Conservation (phyloP, 768 basidiomycete genomes). For the Rhodotorula taiwanensis region DNA sequence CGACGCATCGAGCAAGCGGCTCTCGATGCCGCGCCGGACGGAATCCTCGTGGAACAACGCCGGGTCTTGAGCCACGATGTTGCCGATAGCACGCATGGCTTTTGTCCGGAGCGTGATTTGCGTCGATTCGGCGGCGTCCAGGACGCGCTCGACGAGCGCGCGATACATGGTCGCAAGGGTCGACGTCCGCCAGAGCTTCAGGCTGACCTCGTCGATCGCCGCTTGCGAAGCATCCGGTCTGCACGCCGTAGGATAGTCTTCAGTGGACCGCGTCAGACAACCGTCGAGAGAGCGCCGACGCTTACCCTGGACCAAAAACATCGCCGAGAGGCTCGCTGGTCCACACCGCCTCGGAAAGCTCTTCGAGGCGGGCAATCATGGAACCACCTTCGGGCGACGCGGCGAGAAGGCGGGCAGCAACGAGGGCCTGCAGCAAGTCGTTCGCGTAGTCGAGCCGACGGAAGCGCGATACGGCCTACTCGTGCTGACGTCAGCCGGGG, state of each 20-base stretch:
- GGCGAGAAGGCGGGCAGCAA: not conserved
- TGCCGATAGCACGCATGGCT: slow-evolving; percentile 78
- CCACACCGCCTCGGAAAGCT: slow-evolving; percentile 6
- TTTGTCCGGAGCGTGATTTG: slow-evolving; percentile 91
- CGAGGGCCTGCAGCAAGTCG: slow-evolving; percentile 3
- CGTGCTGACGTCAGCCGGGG: too few relatives aligned
- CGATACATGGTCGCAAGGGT: slow-evolving; percentile 72
- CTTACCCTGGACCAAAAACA: slow-evolving; percentile 32
- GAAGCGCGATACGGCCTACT: slow-evolving; percentile 13
- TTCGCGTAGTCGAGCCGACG: not conserved
- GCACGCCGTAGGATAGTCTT: too few relatives aligned
- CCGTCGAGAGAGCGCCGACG: too few relatives aligned
- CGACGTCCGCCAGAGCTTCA: slow-evolving; percentile 70
- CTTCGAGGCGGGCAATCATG: not conserved
- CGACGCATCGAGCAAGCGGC: slow-evolving; percentile 81
- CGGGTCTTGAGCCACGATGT: slow-evolving; percentile 83
- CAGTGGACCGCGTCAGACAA: too few relatives aligned
- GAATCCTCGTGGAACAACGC: slow-evolving; percentile 67
- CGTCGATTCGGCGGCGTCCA: slow-evolving; percentile 72
- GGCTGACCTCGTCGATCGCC: slow-evolving; percentile 62
- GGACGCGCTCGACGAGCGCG: slow-evolving; percentile 69
- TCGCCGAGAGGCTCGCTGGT: slow-evolving; percentile 13
- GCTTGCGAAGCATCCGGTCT: slow-evolving; percentile 66
- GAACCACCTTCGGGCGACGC: not conserved
- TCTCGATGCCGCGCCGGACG: slow-evolving; percentile 79